Conservation (phyloP, 176 grass and related monocot genomes). For the Musa itinerans region DNA sequence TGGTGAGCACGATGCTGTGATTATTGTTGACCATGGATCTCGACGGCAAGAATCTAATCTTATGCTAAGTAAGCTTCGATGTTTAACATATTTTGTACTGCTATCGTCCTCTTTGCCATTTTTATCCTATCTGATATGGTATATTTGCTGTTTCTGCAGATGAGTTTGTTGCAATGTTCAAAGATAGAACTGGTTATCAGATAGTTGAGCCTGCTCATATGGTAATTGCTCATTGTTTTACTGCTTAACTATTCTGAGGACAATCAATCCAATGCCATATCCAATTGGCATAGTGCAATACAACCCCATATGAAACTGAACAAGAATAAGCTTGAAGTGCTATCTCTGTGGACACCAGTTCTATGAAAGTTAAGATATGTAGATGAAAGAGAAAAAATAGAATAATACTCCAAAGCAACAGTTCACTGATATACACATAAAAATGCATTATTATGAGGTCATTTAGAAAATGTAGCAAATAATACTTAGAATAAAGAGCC, state of each 20-base stretch:
- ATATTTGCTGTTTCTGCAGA: constrained; percentile 36
- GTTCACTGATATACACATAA: too few species aligned
- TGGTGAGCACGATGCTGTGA: constrained; percentile 53
- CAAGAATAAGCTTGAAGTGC: too few species aligned
- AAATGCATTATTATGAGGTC: too few species aligned
- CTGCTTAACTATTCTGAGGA: not conserved
- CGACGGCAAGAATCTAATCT: constrained; percentile 80
- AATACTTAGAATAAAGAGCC: too few species aligned
- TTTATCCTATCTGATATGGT: not conserved
- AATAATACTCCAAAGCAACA: too few species aligned
- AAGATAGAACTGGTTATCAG: constrained; percentile 48
- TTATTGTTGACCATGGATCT: constrained; percentile 88
- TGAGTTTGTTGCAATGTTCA: constrained; percentile 78
- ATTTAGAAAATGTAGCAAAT: too few species aligned
- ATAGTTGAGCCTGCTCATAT: constrained; percentile 94
- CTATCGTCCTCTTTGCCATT: not conserved
- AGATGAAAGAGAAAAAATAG: too few species aligned
- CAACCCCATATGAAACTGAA: too few species aligned
- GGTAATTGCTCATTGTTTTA: constrained; percentile 32
- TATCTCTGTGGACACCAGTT: too few species aligned
- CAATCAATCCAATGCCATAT: too few species aligned
- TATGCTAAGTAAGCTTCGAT: constrained; percentile 58
- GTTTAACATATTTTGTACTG: not conserved
- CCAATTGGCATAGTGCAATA: too few species aligned
- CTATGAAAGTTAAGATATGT: too few species aligned